A percentile compares a stretch with the other conserved stretches of the same genome.
Conservation (phyloP, 441 rosid genomes). For the Erodium moschatum region DNA sequence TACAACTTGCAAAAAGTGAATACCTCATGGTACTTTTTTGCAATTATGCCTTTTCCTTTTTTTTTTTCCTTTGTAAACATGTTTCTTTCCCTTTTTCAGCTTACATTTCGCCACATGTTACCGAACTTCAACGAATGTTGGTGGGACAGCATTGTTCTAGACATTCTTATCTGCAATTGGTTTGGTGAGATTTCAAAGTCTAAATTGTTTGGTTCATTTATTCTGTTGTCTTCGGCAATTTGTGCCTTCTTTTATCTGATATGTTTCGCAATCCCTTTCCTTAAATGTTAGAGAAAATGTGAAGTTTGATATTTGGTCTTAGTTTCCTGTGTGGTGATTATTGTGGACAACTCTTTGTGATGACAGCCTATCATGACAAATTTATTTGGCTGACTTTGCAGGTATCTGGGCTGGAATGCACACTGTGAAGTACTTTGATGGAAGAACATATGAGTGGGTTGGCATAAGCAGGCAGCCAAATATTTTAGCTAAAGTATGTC, state of each 20-base stretch:
- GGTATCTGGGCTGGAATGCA: slow-evolving; percentile 99
- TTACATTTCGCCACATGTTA: slow-evolving; percentile 93
- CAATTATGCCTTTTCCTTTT: too few species aligned
- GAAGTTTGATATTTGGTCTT: too few species aligned
- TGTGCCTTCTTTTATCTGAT: neutral
- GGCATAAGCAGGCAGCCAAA: slow-evolving; percentile 97
- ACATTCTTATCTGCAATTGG: slow-evolving; percentile 95
- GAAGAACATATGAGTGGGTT: slow-evolving; percentile 98
- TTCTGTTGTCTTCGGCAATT: neutral
- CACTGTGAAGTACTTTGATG: slow-evolving; percentile 91
- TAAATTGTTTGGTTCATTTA: neutral
- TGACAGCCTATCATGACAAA: neutral
- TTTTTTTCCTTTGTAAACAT: neutral
- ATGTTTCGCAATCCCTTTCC: too few species aligned
- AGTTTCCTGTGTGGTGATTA: too few species aligned
- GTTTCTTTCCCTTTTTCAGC: slow-evolving; percentile 33
- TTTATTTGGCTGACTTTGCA: slow-evolving; percentile 26
- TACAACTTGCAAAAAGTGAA: too few species aligned
- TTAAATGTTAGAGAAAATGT: too few species aligned
- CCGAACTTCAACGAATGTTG: slow-evolving; percentile 99
- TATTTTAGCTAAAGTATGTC: slow-evolving; percentile 70
- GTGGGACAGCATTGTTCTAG: slow-evolving; percentile 99
- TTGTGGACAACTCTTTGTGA: neutral
- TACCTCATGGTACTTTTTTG: too few species aligned
- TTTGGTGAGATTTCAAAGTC: slow-evolving; percentile 60